Base-by-base conservation (phyloP, 768 basidiomycete species). In the Mycena kentingensis region DNA sequence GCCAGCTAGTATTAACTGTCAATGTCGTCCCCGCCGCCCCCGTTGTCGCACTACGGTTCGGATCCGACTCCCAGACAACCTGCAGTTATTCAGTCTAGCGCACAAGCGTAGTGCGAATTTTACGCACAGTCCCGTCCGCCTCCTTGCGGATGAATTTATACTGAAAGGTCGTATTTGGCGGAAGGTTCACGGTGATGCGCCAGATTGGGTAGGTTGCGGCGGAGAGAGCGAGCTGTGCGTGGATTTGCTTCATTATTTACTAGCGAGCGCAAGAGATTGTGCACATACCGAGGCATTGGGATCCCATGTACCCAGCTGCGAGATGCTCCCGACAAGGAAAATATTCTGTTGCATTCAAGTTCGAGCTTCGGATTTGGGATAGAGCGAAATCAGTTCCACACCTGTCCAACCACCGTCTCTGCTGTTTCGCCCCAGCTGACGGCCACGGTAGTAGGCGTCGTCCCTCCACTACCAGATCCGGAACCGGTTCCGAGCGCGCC, bases 81-180 rank as follows among this genome's bases (percentile, higher is more conserved):
- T 80, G 45, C 29, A 48, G 22, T 3, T 35, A 11, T 6, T 29
- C 28, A 52, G 26, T 47, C 52, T 5, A 43, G 56, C 46, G 2
- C 44, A 64, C 61, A 32, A 41, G 55, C 49, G 56, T 55, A 26
- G 34, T 11, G 5, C 21, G 16, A n/a, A 8, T 44, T 28, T 16
- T 8, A 66, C 79, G 61, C 52, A 82, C 79, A 42, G 64, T 72
- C n/a, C 79, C 80, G 54, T 78, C 67, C 3, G 73, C 67, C 47
- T 77, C 76, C 62, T 81, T 84, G 24, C 81, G 67, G 58, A 86
- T 81, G 50, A 82, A 84, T 65, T 85, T 86, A 67, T 79, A 86
- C 54, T 80, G 54, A 64, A 86, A 83, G 3, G 60, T 56, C 0
- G 79, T 80, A 49, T 68, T 73, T 1, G 76, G 68, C 2, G 83